Percentiles rank a stretch among this genome's conserved stretches.
Conservation (phyloP, 306 rosid genomes). For the Cucumis hystrix region DNA sequence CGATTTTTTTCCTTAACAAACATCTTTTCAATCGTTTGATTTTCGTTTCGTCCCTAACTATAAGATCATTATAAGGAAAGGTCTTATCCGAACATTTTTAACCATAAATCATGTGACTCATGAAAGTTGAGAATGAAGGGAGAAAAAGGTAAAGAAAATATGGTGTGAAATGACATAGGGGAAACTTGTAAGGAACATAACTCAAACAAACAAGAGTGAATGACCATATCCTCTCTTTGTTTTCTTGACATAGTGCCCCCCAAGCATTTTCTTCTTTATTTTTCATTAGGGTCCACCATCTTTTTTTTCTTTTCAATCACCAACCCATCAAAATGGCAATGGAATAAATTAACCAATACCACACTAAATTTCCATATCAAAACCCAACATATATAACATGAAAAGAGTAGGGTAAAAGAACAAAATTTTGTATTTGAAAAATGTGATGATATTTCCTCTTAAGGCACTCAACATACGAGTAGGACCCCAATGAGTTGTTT, state of each 20-base stretch:
- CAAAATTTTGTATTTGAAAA: background rate
- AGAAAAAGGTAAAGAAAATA: background rate
- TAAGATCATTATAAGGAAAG: background rate
- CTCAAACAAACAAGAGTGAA: background rate
- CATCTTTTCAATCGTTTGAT: too few relatives aligned
- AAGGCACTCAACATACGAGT: background rate
- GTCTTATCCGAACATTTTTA: background rate
- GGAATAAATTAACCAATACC: background rate
- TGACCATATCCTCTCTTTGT: background rate
- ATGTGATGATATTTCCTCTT: background rate
- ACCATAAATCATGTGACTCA: background rate
- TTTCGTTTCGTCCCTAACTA: background rate
- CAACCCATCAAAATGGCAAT: background rate
- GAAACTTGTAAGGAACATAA: background rate
- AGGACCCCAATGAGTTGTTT: background rate
- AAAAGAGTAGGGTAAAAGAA: background rate
- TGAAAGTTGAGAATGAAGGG: background rate
- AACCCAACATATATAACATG: background rate
- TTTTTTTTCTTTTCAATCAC: background rate
- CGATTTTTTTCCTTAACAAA: too few relatives aligned
- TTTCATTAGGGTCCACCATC: background rate
- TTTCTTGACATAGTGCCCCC: background rate
- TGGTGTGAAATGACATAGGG: background rate
- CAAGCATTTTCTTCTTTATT: background rate
- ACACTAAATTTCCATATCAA: background rate